phyloP scores from a whole-genome alignment of 2,329 filamentous ascomycete genomes.

The Ceratocystis alfenasii region DNA sequence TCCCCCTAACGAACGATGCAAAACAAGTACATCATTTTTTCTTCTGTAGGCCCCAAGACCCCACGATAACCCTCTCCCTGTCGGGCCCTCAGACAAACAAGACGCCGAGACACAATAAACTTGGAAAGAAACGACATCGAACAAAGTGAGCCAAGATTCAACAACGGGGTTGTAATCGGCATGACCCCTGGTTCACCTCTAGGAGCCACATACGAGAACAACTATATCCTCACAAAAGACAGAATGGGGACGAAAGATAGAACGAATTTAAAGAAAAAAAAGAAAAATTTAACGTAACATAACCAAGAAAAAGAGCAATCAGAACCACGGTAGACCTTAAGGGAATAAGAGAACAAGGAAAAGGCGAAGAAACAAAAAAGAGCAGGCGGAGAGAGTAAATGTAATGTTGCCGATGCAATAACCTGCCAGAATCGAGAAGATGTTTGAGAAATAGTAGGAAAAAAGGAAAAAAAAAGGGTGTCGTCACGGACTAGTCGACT shows the following conservation, averaged over 20 bases:
- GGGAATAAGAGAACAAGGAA: slow-evolving; percentile 21
- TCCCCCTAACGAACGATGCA: too few species aligned
- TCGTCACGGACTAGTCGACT: neutral
- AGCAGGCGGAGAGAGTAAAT: neutral
- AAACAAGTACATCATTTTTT: too few species aligned
- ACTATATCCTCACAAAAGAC: slow-evolving; percentile 6
- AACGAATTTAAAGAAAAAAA: slow-evolving; percentile 17
- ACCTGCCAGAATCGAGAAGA: slow-evolving; percentile 19
- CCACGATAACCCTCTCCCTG: too few species aligned
- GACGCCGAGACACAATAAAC: slow-evolving; percentile 5
- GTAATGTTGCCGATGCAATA: slow-evolving; percentile 11
- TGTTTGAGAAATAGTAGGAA: slow-evolving; percentile 22
- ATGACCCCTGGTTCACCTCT: neutral
- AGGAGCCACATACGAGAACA: neutral
- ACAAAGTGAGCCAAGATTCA: too few species aligned
- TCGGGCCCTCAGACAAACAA: too few species aligned
- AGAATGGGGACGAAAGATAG: slow-evolving; percentile 25
- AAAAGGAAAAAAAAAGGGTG: slow-evolving; percentile 17
- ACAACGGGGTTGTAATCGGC: too few species aligned
- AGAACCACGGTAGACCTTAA: slow-evolving; percentile 7
- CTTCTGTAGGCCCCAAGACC: too few species aligned
- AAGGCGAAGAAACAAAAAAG: slow-evolving; percentile 21
- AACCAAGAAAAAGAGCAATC: slow-evolving; percentile 19
- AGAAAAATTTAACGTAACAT: slow-evolving; percentile 24
- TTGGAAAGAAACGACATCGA: neutral